These are phyloP conservation scores for Dendrobium officinale DNA, from an alignment of 106 monocot genomes.

Conservation along the genomic window DNA sequence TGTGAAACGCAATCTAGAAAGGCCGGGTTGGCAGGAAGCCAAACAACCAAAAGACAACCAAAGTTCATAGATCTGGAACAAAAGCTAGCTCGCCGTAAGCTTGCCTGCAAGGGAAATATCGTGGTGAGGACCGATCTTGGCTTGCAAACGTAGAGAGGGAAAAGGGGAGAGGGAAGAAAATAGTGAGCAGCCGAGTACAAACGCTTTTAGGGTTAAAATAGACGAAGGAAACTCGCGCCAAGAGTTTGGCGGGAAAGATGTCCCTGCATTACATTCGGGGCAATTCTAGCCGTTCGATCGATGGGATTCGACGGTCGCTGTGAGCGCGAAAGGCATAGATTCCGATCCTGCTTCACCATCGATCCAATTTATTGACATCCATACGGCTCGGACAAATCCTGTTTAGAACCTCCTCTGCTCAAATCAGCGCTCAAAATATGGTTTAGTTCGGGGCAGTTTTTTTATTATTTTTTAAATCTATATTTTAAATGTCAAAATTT, in stretches of 20 bases:
- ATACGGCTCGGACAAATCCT: no score
- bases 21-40: background rate
- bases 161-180: background rate
- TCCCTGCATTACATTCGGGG: background rate
- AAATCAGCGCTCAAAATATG: no score
- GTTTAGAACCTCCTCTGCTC: no score
- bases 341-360: background rate
- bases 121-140: background rate
- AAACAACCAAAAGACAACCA: background rate
- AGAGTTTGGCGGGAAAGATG: constrained; percentile 1
- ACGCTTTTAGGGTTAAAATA: background rate
- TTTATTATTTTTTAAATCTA: no score
- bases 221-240: background rate
- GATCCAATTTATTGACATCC: no score
- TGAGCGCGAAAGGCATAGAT: background rate
- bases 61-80: background rate
- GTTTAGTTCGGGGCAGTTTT: no score
- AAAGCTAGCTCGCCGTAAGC: background rate
- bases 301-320: background rate
- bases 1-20: background rate
- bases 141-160: background rate
- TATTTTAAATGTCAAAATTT: no score
- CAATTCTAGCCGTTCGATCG: background rate
- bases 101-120: background rate
- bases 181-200: background rate